Conservation (phyloP, 495 filamentous ascomycete genomes). For the Aspergillus ostianus region DNA sequence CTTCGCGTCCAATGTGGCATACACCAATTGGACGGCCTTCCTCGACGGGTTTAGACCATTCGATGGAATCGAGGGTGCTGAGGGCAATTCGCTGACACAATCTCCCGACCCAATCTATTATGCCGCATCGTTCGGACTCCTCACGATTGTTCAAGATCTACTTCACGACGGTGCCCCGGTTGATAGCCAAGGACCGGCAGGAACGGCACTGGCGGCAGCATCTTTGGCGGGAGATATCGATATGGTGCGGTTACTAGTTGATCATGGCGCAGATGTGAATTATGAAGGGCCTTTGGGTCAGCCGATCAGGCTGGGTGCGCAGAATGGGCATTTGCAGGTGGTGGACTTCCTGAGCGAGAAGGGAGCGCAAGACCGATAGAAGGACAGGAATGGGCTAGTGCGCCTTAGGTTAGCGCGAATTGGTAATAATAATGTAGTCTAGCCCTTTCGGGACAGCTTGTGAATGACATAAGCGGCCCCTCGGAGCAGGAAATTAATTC, state of each 20-base stretch:
- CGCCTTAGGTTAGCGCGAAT: neutral
- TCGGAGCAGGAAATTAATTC: slow-evolving; percentile 15
- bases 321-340: neutral
- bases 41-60: neutral
- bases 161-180: neutral
- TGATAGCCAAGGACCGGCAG: neutral
- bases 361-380: neutral
- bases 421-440: too few relatives aligned
- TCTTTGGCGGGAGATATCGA: neutral
- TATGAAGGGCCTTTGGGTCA: neutral
- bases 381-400: neutral
- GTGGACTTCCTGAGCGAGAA: neutral
- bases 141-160: neutral
- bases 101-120: neutral
- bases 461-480: slow-evolving; percentile 21
- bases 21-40: slow-evolving; percentile 2
- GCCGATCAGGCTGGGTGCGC: neutral
- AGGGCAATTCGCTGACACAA: neutral
- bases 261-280: neutral
- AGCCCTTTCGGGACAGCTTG: slow-evolving; percentile 14
- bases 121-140: slow-evolving; percentile 1
- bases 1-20: neutral
- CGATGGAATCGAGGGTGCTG: neutral
- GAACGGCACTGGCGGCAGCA: neutral
- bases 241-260: neutral